Evolutionary conservation across 225 moss, liverwort and hornwort species (phyloP).

Genomic region (Climacium dendroides): DNA sequence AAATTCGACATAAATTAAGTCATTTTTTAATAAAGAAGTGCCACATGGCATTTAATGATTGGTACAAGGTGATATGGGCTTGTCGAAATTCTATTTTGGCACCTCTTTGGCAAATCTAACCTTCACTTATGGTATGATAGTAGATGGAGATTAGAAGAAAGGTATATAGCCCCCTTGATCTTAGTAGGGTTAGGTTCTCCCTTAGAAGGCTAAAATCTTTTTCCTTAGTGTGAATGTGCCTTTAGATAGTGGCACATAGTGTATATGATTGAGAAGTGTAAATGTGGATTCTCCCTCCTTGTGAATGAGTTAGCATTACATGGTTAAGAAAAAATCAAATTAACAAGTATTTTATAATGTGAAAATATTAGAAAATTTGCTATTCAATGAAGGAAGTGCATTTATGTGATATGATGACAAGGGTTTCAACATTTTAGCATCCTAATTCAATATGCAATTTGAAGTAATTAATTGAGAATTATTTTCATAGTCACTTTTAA

Average conservation of each 20-base stretch:
- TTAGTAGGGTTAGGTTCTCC: fast-evolving
- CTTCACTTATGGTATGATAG: neutral
- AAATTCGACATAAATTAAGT: neutral
- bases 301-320: too few relatives aligned
- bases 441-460: neutral
- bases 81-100: neutral
- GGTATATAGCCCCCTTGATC: too few relatives aligned
- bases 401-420: neutral
- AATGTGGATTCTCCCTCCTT: neutral
- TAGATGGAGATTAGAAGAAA: too few relatives aligned
- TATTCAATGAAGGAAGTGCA: neutral
- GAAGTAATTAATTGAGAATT: neutral
- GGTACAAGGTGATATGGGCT: too few relatives aligned
- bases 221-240: neutral
- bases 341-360: too few relatives aligned
- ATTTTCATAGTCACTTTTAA: too few relatives aligned
- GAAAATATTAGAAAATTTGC: neutral
- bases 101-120: fast-evolving
- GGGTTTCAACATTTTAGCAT: neutral
- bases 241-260: neutral
- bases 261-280: neutral
- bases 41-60: too few relatives aligned
- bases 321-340: neutral
- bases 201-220: neutral
- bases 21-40: neutral